Evolutionary conservation across 306 rosid genomes (phyloP), one percentile per base, ranked within the genome.

Genomic region (Comarum palustre): DNA sequence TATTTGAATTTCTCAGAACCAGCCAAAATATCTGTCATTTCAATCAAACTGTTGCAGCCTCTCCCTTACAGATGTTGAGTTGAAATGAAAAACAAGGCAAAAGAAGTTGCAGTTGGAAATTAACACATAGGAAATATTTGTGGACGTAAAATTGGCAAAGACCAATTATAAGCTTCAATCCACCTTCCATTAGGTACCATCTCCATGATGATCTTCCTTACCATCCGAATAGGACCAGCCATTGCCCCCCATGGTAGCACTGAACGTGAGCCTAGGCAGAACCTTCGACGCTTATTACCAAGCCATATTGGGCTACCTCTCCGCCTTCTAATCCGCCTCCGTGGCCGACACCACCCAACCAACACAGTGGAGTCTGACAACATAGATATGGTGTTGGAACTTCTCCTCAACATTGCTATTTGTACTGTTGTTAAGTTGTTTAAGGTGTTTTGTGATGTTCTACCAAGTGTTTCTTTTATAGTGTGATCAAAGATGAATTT

Each of bases 61-160:
- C 72, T 68, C 64, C 57, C 72, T 72, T 73, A 64, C 72, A 79
- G n/a, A 60, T 20, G 22, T 22, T 38, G 20, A 72, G 22, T 52
- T 19, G 45, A 65, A 58, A 45, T 43, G n/a, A 64, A 60, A 62
- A 59, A 75, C 55, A 22, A 51, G 67, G 59, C 34, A 64, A 61
- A 76, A 54, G 66, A 70, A 48, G 38, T 63, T 41, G 47, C 69
- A 54, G 36, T 3, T 47, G 22, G 54, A 67, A 69, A 70, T 92
- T 73, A 91, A 82, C 96, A 91, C 32, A 94, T 86, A 54, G 99
- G 96, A 81, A 94, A 91, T 60, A 90, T 66, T 39, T 90, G 92
- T 13, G 96, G 96, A 24, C 95, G 91, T 69, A 94, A 73, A 75
- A 91, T 72, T 17, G 96, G 91, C 42, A 90, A n/a, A 81, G 92